These are phyloP conservation scores for Westerdykella aurantiaca DNA, from an alignment of 2,329 filamentous ascomycete genomes.

Conservation along the genomic window DNA sequence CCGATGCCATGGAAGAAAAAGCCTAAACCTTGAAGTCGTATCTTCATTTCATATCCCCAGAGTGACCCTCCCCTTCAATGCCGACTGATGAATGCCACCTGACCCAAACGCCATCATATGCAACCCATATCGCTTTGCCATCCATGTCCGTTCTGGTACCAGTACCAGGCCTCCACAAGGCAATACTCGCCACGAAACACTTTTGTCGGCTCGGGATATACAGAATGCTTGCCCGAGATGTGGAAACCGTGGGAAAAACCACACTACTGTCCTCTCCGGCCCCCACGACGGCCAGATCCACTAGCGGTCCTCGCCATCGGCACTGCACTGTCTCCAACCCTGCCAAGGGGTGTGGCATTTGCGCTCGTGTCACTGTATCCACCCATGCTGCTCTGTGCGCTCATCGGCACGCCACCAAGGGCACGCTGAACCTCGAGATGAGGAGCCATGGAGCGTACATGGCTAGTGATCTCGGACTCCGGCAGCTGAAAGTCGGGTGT, in stretches of 20 bases:
- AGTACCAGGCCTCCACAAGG: too few relatives aligned
- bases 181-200: too few relatives aligned
- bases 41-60: too few relatives aligned
- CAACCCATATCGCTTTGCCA: not conserved
- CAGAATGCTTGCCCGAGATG: too few relatives aligned
- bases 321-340: slow-evolving; percentile 28
- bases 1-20: too few relatives aligned
- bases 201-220: too few relatives aligned
- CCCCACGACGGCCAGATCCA: slow-evolving; percentile 31
- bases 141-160: too few relatives aligned
- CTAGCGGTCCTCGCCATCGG: slow-evolving; percentile 37
- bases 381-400: slow-evolving; percentile 34
- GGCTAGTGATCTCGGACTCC: slow-evolving; percentile 28
- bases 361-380: slow-evolving; percentile 33
- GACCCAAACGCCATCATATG: not conserved
- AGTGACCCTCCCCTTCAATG: not conserved
- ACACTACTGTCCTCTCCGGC: slow-evolving; percentile 4
- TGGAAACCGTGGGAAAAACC: not conserved
- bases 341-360: slow-evolving; percentile 29
- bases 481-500: slow-evolving; percentile 28
- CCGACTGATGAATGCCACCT: too few relatives aligned
- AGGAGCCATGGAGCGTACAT: slow-evolving; percentile 24
- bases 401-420: slow-evolving; percentile 37
- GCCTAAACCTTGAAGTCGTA: too few relatives aligned
- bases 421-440: slow-evolving; percentile 25